Conservation (phyloP, 148 eudicot species). For the Tetragonia tetragonoides region DNA sequence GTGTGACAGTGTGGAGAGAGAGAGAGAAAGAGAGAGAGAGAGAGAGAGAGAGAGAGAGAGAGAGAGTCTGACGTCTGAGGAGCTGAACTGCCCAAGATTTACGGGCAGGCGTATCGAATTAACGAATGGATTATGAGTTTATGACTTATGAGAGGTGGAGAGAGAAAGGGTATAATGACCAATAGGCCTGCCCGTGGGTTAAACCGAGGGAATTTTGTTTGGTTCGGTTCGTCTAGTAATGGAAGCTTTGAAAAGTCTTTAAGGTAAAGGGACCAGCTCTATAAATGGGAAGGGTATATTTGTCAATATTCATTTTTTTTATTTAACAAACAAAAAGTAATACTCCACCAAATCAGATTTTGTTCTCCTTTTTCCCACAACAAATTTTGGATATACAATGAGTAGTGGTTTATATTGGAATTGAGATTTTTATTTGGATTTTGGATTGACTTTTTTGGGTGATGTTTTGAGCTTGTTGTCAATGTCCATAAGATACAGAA, state of each 20-base stretch:
- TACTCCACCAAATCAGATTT: too few relatives aligned
- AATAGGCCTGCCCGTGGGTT: background rate
- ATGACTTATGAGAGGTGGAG: too few relatives aligned
- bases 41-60: background rate
- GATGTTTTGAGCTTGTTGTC: too few relatives aligned
- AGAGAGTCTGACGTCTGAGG: background rate
- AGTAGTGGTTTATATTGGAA: too few relatives aligned
- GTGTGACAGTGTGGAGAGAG: background rate
- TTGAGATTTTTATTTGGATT: too few relatives aligned
- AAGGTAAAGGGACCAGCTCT: too few relatives aligned
- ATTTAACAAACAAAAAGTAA: too few relatives aligned
- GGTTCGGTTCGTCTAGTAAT: background rate
- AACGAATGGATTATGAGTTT: background rate
- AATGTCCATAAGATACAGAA: too few relatives aligned
- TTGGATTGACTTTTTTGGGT: too few relatives aligned
- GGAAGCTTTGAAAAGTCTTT: background rate
- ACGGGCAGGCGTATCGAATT: conserved; percentile 9
- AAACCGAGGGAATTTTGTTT: background rate
- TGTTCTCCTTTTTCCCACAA: too few relatives aligned
- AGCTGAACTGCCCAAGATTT: conserved; percentile 14
- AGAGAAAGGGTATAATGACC: background rate
- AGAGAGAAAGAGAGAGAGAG: background rate
- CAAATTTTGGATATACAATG: too few relatives aligned
- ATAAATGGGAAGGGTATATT: background rate
- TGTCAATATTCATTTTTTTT: background rate